Evolutionary conservation across 257 asterid genomes (phyloP), one percentile per base, ranked within the genome.

Genomic region (Solanum rostratum): DNA sequence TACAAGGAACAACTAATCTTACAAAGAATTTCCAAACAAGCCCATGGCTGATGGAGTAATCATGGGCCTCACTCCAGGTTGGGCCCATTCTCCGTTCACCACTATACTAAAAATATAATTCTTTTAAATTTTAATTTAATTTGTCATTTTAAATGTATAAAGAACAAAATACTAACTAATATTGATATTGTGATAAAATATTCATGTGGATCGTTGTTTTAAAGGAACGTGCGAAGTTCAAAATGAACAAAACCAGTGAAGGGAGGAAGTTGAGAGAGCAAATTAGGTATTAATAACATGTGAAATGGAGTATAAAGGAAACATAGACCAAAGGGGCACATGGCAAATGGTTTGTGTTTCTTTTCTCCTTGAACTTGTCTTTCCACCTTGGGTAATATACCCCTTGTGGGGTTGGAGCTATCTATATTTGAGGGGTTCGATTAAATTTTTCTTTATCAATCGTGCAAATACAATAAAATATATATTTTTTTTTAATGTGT

Each of bases 281-380:
- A 74, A 74, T 24, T 74, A 71, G 55, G n/a, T 71, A 57, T 8
- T 12, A 71, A 0, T 43, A 45, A 70, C 83, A 30, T 86, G 88
- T 82, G 7, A 10, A 69, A 53, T 2, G 33, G 18, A 57, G 14
- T 49, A 18, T 39, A 55, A 43, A 24, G 86, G 84, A 85, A 86
- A 62, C 91, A 88, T 69, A 63, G 85, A 88, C 73, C 83, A 89
- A 79, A 22, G 39, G 10, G 80, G 85, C 73, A 87, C 71, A 55
- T 57, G 80, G 37, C 37, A 62, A 80, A 57, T 20, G 7, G 63
- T 30, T 6, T 69, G 20, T 65, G 62, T 83, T 79, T 79, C 65
- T 78, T n/a, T 74, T 79, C 76, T 76, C 14, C 59, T 30, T 49
- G 52, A n/a, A 62, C 53, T 59, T 83, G 33, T 83, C 74, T 63